Evolutionary conservation across 2,329 filamentous ascomycete genomes (phyloP).

Genomic region (Diaporthe capsici): DNA sequence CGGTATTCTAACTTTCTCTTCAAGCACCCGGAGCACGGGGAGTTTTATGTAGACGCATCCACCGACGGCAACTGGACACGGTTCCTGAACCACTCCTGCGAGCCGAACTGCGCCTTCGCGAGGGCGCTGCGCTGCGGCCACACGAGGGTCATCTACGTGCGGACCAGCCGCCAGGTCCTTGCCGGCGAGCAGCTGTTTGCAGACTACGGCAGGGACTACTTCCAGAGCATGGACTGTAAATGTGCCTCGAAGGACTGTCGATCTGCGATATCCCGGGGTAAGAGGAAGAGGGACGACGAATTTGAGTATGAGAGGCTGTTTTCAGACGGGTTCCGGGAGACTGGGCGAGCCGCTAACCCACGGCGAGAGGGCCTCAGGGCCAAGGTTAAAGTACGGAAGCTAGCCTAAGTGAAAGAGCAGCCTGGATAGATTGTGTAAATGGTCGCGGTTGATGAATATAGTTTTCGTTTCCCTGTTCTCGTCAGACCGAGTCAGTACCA

Average conservation of each 20-base stretch:
- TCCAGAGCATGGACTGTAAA: neutral
- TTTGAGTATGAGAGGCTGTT: neutral
- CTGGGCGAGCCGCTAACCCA: neutral
- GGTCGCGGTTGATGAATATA: neutral
- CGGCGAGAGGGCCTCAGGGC: neutral
- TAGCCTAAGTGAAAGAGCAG: neutral
- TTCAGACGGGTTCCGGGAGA: neutral
- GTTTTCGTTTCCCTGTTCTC: constrained; percentile 1
- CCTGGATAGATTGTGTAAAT: no score
- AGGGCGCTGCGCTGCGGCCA: neutral
- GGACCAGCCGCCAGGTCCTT: neutral
- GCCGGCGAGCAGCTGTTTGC: neutral
- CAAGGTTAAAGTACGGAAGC: neutral
- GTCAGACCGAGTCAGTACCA: neutral
- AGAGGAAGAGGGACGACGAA: neutral
- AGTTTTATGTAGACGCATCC: neutral
- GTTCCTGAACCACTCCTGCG: neutral
- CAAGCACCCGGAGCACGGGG: neutral
- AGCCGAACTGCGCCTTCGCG: neutral
- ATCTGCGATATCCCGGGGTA: neutral
- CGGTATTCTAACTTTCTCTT: neutral
- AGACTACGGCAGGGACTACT: neutral
- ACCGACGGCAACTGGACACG: neutral
- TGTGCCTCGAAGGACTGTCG: neutral
- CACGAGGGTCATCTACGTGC: neutral